Evolutionary conservation across 352 stramenopile genomes (phyloP), one percentile per base, ranked within the genome.

Genomic region (Phytophthora megakarya): DNA sequence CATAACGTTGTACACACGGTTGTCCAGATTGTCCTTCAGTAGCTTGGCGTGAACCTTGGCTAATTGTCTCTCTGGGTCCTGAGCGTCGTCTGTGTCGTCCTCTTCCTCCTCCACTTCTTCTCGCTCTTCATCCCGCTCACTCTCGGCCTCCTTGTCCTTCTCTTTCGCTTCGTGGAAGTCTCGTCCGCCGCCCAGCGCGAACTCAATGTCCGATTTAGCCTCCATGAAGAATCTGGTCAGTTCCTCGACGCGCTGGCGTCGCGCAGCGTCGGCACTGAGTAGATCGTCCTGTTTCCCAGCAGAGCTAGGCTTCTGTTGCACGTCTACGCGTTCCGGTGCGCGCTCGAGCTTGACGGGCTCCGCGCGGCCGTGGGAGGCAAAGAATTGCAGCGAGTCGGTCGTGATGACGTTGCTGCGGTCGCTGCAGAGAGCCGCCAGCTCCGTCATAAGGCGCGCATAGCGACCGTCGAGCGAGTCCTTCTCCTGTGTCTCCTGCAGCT

Each of bases 171-270:
- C 86, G 19, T 84, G 80, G 47, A 87, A 87, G 25, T 92, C 84
- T 7, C 82, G 73, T 2, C 76, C 81, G 18, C 84, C 80, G 32
- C 87, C 86, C 9, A 94, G 63, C 11, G 85, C 85, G 73, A 96
- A 96, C 56, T 96, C 87, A 54, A 96, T 96, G 53, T 96, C 88
- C 21, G 86, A 94, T 58, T 95, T 96, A 53, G 86, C 84, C 56
- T 96, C 88, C 86, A 96, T 94, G 53, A 96, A 96, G 66, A 96
- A 96, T 1, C 88, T 73, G 45, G 88, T 95, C 30, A 96, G 73
- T 54, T 96, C 88, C 65, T 96, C 88, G 6, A 96, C 88, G 33
- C 86, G 84, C 64, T 95, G 86, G 16, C 85, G 72, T 4, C 88
- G 76, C 30, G 84, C 86, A 3, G 86, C 81, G 53, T 96, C 88